Evolutionary conservation across 192 early-diverging fungal species (phyloP).

Genomic region (Pecoramyces ruminantium): DNA sequence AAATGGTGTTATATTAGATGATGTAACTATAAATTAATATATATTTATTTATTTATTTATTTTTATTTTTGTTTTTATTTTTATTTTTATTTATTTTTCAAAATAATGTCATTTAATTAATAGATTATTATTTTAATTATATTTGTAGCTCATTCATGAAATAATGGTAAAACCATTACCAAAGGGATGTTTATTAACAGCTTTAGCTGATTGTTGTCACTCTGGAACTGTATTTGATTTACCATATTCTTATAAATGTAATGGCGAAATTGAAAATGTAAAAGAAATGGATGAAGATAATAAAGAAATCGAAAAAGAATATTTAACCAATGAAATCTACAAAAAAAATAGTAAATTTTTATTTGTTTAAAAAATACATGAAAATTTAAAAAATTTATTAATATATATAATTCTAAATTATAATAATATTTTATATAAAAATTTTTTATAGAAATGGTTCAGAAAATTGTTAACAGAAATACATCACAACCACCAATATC

Average conservation of each 20-base stretch:
- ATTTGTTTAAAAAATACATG: no score
- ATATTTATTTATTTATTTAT: no score
- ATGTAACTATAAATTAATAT: neutral
- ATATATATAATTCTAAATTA: no score
- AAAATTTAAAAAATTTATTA: no score
- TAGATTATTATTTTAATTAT: no score
- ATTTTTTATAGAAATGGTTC: neutral
- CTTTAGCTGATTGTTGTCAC: conserved; percentile 4
- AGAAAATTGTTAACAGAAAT: neutral
- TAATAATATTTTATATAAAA: no score
- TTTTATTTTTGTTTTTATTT: no score
- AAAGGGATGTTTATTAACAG: neutral
- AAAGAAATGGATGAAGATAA: neutral
- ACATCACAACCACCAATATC: neutral
- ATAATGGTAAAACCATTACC: neutral
- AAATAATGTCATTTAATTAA: no score
- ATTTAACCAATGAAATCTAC: neutral
- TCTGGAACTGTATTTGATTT: conserved; percentile 3
- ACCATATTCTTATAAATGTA: conserved; percentile 17
- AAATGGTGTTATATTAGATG: conserved; percentile 1
- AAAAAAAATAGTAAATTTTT: neutral
- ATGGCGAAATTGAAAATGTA: conserved; percentile 32
- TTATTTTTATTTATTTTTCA: no score
- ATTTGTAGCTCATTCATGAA: neutral
- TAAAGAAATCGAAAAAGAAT: neutral